A percentile compares a stretch with the other conserved stretches of the same genome.
Evolutionary conservation across 2,329 filamentous ascomycete genomes (phyloP).

Genomic region (Aspergillus phoenicis): DNA sequence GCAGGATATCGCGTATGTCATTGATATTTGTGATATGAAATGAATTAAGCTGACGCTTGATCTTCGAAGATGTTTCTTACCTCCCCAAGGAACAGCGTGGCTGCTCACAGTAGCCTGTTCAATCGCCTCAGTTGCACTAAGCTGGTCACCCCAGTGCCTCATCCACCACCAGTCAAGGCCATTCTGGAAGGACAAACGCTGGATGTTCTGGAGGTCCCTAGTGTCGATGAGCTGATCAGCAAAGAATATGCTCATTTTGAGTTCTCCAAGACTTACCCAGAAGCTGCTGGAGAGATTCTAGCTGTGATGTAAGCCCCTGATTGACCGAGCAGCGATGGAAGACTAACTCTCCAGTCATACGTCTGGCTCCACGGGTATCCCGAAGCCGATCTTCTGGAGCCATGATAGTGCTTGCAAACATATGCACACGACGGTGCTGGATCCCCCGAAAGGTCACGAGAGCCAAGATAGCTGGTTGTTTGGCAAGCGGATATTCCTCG

Average conservation of each 20-base stretch:
- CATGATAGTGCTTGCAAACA: conserved; percentile 21
- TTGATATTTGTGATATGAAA: too few species aligned
- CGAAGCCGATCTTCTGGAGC: conserved; percentile 39
- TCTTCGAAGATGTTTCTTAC: conserved; percentile 34
- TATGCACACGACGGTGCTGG: conserved; percentile 13
- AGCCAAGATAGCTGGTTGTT: conserved; percentile 24
- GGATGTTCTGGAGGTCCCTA: conserved; percentile 28
- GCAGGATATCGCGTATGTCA: conserved; percentile 34
- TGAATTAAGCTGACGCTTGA: too few species aligned
- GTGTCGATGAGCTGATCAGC: conserved; percentile 32
- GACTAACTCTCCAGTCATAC: conserved; percentile 27
- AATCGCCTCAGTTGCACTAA: conserved; percentile 31
- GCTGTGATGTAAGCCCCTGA: conserved; percentile 26
- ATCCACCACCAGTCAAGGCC: conserved; percentile 20
- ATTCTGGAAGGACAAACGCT: conserved; percentile 29
- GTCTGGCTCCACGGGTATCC: conserved; percentile 41
- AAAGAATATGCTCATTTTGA: conserved; percentile 16
- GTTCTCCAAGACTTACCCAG: conserved; percentile 32
- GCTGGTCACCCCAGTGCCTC: conserved; percentile 32
- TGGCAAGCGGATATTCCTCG: conserved; percentile 37
- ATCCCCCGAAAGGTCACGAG: conserved; percentile 27
- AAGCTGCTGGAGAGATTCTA: conserved; percentile 34
- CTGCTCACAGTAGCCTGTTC: conserved; percentile 38
- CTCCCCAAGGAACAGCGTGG: conserved; percentile 42
- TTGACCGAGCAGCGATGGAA: not conserved